Conservation (phyloP, 805 yeast genomes). For the Schizosaccharomyces lindneri region DNA sequence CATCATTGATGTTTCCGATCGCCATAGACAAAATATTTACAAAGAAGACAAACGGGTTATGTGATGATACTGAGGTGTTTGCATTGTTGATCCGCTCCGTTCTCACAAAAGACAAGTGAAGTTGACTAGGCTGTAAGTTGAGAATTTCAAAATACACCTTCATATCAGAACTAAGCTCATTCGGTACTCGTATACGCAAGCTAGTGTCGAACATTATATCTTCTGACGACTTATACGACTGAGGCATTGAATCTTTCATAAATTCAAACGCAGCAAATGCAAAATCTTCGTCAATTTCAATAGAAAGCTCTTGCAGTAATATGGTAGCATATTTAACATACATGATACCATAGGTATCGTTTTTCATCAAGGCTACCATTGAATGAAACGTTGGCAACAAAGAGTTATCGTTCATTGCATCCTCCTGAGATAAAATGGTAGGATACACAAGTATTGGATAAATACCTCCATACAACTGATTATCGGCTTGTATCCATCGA, state of each 20-base stretch:
- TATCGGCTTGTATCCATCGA: conserved; percentile 89
- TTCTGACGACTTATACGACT: conserved; percentile 20
- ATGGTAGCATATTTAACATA: conserved; percentile 81
- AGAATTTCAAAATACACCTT: conserved; percentile 57
- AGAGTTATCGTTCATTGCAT: conserved; percentile 43
- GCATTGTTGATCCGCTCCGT: conserved; percentile 54
- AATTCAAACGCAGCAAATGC: conserved; percentile 60
- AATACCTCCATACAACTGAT: conserved; percentile 66
- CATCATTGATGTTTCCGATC: conserved; percentile 87
- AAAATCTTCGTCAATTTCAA: conserved; percentile 87
- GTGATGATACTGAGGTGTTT: conserved; percentile 23
- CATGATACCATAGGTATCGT: conserved; percentile 69
- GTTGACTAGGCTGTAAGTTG: conserved; percentile 73
- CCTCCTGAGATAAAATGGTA: conserved; percentile 52
- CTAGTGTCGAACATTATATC: neutral
- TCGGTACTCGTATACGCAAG: conserved; percentile 20
- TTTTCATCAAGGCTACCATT: conserved; percentile 60
- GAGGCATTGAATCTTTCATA: conserved; percentile 38
- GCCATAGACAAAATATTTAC: conserved; percentile 86
- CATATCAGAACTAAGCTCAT: conserved; percentile 43
- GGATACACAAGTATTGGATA: conserved; percentile 82
- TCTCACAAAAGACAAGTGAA: conserved; percentile 74
- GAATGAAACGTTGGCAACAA: conserved; percentile 80
- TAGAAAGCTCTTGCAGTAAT: conserved; percentile 67
- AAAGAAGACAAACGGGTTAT: conserved; percentile 39